Evolutionary conservation across 176 grass and related monocot species (phyloP).

Genomic region (Carex kokanica): DNA sequence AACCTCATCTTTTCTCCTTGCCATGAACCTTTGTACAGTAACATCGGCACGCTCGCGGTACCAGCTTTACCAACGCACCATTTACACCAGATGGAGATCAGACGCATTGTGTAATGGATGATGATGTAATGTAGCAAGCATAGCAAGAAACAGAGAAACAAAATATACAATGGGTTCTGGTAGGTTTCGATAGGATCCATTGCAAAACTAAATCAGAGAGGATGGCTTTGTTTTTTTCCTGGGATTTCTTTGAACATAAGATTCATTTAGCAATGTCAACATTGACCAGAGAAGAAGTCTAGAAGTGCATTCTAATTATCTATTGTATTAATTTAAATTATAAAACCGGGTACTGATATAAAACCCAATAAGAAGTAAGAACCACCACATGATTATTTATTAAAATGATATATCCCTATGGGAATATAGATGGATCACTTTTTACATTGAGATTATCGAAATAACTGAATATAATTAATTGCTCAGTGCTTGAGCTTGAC

Average conservation of each 20-base stretch:
- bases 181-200: slow-evolving; percentile 6
- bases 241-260: neutral
- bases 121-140: slow-evolving; percentile 29
- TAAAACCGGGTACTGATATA: neutral
- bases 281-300: neutral
- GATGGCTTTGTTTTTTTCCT: neutral
- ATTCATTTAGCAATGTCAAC: neutral
- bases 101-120: slow-evolving; percentile 30
- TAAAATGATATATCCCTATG: neutral
- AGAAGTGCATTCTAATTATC: neutral
- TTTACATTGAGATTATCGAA: neutral
- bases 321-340: neutral
- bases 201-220: neutral
- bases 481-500: neutral
- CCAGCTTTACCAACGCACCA: slow-evolving; percentile 10
- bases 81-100: slow-evolving; percentile 17
- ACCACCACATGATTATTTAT: too few relatives aligned
- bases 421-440: neutral
- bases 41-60: slow-evolving; percentile 23
- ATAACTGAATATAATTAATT: neutral
- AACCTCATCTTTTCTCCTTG: neutral
- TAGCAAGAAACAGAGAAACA: slow-evolving; percentile 21
- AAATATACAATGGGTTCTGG: slow-evolving; percentile 17
- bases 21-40: neutral
- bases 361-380: neutral